Conservation (phyloP, 805 yeast species). For the Candida patagonica region DNA sequence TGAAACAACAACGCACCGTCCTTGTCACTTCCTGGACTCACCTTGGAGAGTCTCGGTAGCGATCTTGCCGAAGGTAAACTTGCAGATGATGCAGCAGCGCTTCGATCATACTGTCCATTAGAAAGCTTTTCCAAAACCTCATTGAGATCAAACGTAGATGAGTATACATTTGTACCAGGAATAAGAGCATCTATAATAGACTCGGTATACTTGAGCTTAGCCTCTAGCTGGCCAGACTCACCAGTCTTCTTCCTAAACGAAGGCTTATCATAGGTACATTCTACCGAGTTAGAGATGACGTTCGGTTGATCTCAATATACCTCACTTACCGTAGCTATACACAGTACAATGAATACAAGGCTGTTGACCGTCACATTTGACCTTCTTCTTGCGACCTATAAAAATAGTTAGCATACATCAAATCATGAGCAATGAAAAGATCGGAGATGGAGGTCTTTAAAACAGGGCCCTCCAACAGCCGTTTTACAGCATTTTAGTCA, state of each 20-base stretch:
- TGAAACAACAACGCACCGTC: constrained; percentile 7
- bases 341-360: constrained; percentile 83
- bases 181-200: constrained; percentile 28
- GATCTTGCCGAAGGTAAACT: too few species aligned
- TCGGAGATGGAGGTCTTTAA: too few species aligned
- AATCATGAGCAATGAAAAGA: too few species aligned
- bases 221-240: constrained; percentile 28
- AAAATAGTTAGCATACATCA: not conserved
- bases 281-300: constrained; percentile 13
- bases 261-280: constrained; percentile 79
- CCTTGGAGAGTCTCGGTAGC: not conserved
- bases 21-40: not conserved
- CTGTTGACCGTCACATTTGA: constrained; percentile 69
- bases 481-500: too few species aligned
- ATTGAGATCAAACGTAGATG: constrained; percentile 24
- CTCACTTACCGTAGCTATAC: constrained; percentile 49
- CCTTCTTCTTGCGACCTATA: constrained; percentile 51
- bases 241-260: constrained; percentile 40
- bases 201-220: constrained; percentile 29
- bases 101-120: not conserved
- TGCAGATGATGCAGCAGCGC: not conserved
- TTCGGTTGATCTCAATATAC: too few species aligned
- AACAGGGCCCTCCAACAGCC: too few species aligned
- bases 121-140: not conserved
- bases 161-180: constrained; percentile 33